Base-by-base conservation (phyloP, 1,139 yeast species). In the Debaryomyces fabryi region DNA sequence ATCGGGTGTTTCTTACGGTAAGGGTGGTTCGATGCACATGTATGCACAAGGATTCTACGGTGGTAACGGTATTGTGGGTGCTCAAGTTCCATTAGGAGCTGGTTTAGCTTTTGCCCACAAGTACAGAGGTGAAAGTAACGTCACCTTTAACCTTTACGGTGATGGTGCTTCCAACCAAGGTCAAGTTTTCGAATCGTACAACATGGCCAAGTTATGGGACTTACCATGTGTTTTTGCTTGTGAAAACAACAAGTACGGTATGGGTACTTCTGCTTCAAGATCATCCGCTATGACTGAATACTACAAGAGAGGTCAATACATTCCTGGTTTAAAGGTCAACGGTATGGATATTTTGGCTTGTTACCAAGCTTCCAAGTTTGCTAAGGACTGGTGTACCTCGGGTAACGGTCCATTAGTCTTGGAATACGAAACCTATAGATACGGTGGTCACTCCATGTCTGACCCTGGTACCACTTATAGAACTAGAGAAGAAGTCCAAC, bases 11-110 rank as follows among this genome's bases (percentile, higher is more conserved):
- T 88, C 97, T 40, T 86, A 78, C 74, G 99, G 99, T 76, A 93
- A 93, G 76, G 99, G 99, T 76, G 99, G 99, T 60, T 93, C 99
- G 55, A 93, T 93, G 99, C 99, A 93, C 78, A 89, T 93, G 93
- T 93, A 87, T 71, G 89, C 96, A 48, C 85, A 86, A 43, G 93
- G 95, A 53, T 93, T 93, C 79, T 93, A 87, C 73, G 99, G 99
- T 68, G 99, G 99, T 75, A 93, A 93, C 76, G 99, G 99, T 79
- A 93, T 93, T 72, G 99, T 93, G 48, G 99, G 99, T 69, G 99
- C 98, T 48, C 99, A 93, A 77, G 98, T 93, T 51, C 97, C 99
- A 57, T 82, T 93, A 63, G 99, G 99, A 68, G 89, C 97, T 49
- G 99, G 99, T 60, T 80, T 93, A 58, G 96, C 97, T 10, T 93